A percentile compares a stretch with the other conserved stretches of the same genome.
phyloP scores from a whole-genome alignment of 139 green algal species.

The Zygnema circumcarinatum region DNA sequence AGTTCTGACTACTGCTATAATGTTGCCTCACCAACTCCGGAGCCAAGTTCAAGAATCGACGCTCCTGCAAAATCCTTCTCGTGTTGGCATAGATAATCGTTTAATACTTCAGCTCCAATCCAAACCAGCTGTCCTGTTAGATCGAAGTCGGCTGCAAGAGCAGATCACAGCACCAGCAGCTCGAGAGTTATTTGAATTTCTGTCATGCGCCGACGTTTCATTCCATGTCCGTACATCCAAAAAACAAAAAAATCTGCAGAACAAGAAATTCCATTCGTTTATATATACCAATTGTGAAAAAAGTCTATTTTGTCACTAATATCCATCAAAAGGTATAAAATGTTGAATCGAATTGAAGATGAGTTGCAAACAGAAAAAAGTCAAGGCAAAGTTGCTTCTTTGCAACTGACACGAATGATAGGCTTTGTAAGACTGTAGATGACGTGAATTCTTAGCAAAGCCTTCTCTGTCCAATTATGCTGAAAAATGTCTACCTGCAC shows the following conservation, averaged over 20 bases:
- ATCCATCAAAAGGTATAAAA: background rate
- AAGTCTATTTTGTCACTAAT: background rate
- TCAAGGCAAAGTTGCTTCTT: no score
- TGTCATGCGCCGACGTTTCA: background rate
- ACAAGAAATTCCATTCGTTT: no score
- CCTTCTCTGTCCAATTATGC: no score
- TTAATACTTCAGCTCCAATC: conserved; percentile 28
- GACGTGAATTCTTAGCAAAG: no score
- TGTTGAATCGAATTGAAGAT: background rate
- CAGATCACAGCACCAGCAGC: background rate
- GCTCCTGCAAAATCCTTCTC: background rate
- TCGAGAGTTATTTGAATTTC: background rate
- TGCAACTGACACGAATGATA: no score
- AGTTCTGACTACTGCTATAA: no score
- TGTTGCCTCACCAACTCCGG: conserved; percentile 22
- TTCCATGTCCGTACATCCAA: background rate
- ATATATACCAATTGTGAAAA: background rate
- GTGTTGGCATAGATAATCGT: background rate
- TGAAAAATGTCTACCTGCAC: no score
- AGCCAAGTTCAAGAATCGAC: conserved; percentile 22
- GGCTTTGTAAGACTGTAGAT: no score
- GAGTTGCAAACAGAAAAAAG: no score
- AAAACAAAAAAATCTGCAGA: no score
- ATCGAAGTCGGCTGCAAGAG: conserved; percentile 41
- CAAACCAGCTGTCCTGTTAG: conserved; percentile 44